These are phyloP conservation scores for Danielozyma ontarioensis DNA, from an alignment of 805 yeast species.

Conservation along the genomic window DNA sequence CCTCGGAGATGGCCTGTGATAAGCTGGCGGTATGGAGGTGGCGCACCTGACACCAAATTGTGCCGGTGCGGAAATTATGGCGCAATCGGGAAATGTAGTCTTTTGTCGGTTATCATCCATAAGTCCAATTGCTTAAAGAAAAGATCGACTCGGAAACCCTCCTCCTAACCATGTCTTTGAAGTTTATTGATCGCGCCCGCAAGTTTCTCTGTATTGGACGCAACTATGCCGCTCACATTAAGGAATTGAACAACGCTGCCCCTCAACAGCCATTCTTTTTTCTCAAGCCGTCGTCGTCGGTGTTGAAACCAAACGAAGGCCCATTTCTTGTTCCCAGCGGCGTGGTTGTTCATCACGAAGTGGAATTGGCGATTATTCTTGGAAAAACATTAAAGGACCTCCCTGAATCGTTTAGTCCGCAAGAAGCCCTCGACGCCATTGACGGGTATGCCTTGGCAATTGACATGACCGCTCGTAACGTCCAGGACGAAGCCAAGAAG, in stretches of 20 bases:
- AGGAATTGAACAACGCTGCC: slow-evolving; percentile 74
- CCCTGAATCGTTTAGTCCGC: slow-evolving; percentile 50
- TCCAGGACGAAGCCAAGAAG: slow-evolving; percentile 89
- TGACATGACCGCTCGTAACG: slow-evolving; percentile 93
- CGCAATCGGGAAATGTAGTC: no score
- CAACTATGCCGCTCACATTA: slow-evolving; percentile 93
- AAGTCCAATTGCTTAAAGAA: no score
- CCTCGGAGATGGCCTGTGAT: no score
- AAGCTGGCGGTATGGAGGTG: no score
- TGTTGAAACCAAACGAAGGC: slow-evolving; percentile 56
- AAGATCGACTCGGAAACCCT: no score
- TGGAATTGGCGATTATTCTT: slow-evolving; percentile 80
- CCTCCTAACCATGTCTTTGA: slow-evolving; percentile 19
- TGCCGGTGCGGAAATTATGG: no score
- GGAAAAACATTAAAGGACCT: slow-evolving; percentile 60
- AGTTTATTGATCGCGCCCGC: slow-evolving; percentile 56
- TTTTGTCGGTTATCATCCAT: no score
- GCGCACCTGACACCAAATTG: no score
- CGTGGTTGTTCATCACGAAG: slow-evolving; percentile 81
- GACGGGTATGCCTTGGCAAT: slow-evolving; percentile 86
- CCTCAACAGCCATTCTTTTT: slow-evolving; percentile 92
- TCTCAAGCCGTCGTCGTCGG: slow-evolving; percentile 80
- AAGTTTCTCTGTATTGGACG: slow-evolving; percentile 95
- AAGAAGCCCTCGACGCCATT: slow-evolving; percentile 72
- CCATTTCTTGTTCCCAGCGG: slow-evolving; percentile 83